phyloP scores from a whole-genome alignment of 106 monocot species.

The Platanthera guangdongensis region DNA sequence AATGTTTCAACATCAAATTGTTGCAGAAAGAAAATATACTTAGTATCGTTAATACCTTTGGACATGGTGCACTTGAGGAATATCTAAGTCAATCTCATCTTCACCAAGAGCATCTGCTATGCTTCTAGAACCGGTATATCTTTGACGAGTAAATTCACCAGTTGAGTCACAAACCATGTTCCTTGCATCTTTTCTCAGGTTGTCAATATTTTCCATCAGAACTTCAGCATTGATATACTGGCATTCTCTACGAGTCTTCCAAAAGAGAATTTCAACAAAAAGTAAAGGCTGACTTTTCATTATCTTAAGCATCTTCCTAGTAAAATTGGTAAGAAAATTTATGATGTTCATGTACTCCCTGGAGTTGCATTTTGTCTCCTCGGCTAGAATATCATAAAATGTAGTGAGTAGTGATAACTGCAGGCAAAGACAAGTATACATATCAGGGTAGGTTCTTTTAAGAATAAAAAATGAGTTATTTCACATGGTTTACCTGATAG shows the following conservation, averaged over 20 bases:
- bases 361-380: conserved; percentile 41
- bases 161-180: conserved; percentile 15
- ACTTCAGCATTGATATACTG: conserved; percentile 77
- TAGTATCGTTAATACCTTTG: conserved; percentile 9
- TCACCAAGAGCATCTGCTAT: conserved; percentile 96
- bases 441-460: neutral
- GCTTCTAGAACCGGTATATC: conserved; percentile 25
- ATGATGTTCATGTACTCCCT: conserved; percentile 46
- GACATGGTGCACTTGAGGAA: conserved; percentile 21
- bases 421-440: conserved; percentile 12
- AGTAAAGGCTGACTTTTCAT: conserved; percentile 78
- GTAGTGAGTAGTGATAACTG: conserved; percentile 76
- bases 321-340: conserved; percentile 64
- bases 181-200: conserved; percentile 40
- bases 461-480: neutral
- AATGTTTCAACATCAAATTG: neutral
- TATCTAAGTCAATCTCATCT: conserved; percentile 70
- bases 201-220: conserved; percentile 33
- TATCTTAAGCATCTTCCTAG: conserved; percentile 74
- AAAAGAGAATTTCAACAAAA: conserved; percentile 91
- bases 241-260: conserved; percentile 92
- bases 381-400: conserved; percentile 70
- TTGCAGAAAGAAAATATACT: neutral
- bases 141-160: conserved; percentile 16
- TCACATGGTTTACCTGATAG: conserved; percentile 66